Base-by-base conservation (phyloP, 2,329 filamentous ascomycete genomes). In the Rhynchosporium secalis region DNA sequence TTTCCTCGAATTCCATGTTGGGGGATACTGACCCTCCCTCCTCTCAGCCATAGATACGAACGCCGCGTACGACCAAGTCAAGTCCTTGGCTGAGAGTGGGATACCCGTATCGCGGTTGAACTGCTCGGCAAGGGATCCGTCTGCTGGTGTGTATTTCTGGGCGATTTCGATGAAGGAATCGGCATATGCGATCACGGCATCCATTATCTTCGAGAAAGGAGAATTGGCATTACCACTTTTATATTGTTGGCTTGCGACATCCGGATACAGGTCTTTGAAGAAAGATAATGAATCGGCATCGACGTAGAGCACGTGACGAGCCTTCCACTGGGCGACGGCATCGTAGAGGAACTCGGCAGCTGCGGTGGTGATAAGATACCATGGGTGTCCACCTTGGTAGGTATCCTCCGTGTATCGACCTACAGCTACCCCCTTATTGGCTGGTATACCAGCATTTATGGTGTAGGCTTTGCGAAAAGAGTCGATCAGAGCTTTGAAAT, bases 291-390 rank as follows among this genome's bases (percentile, higher is more conserved):
- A 91, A 1, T 80, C 81, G 0, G 78, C 76, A 9, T 85, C 87
- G 48, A 94, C 82, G 1, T 79, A 81, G 68, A 95, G 79, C 10
- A 80, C 85, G 1, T 85, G 85, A 13, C 80, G 75, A 31, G 79
- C 76, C 68, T 86, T 80, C 88, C 89, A 94, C 66, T 89, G 86
- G 62, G 87, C 86, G 1, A 92, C 72, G 0, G 90, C 88, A 68
- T 90, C 87, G 74, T 92, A 94, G 7, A 95, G 82, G 72, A 91
- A 88, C 75, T 95, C 91, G 3, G 90, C 91, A 0, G 89, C 89
- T 1, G 88, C 89, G 31, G 91, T 80, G 0, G 89, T 93, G 69
- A 83, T 83, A 8, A 93, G 80, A 69, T 91, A 90, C 91, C 90
- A 94, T 3, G 90, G 90, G 74, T 95, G 91, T 2, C 90, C 90